Conservation (phyloP, 2,329 filamentous ascomycete species). For the Chaetothyriales sp. region DNA sequence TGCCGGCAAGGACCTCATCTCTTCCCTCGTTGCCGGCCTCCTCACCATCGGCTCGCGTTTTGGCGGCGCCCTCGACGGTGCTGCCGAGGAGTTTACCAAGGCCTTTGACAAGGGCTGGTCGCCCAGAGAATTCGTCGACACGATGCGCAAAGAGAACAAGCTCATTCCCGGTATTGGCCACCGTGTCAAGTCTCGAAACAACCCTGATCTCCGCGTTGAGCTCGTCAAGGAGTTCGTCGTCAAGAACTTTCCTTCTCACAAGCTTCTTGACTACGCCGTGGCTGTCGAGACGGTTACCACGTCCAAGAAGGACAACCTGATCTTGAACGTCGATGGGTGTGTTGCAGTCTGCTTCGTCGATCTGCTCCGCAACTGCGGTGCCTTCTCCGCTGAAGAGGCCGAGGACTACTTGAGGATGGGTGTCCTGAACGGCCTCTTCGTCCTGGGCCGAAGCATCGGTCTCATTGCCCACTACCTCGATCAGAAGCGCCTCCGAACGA, state of each 20-base stretch:
- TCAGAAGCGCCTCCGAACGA: constrained; percentile 97
- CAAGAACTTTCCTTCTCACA: constrained; percentile 93
- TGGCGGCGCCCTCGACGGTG: constrained; percentile 94
- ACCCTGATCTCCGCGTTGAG: constrained; percentile 98
- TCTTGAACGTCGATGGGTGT: constrained; percentile 96
- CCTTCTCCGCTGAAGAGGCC: constrained; percentile 88
- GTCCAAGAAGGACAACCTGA: constrained; percentile 99
- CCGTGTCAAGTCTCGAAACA: constrained; percentile 99
- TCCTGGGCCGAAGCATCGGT: constrained; percentile 92
- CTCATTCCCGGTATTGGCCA: constrained; percentile 98
- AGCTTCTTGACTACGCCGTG: constrained; percentile 96
- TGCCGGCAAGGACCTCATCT: constrained; percentile 98
- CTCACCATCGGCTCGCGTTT: constrained; percentile 96
- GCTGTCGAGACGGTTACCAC: constrained; percentile 97
- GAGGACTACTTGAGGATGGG: constrained; percentile 99
- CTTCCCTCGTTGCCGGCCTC: constrained; percentile 86
- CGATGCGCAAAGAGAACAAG: constrained; percentile 99
- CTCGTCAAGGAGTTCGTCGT: constrained; percentile 98
- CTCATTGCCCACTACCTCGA: constrained; percentile 99
- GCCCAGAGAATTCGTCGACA: constrained; percentile 97
- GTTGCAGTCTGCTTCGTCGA: constrained; percentile 99
- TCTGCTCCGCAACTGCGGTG: constrained; percentile 91
- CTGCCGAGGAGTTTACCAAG: constrained; percentile 95
- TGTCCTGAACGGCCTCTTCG: constrained; percentile 98
- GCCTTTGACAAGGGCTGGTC: constrained; percentile 96